Percentiles rank a stretch among this genome's conserved stretches.
These are phyloP conservation scores for Chalaropsis thielavioides DNA, from an alignment of 2,329 filamentous ascomycete species.

Conservation along the genomic window DNA sequence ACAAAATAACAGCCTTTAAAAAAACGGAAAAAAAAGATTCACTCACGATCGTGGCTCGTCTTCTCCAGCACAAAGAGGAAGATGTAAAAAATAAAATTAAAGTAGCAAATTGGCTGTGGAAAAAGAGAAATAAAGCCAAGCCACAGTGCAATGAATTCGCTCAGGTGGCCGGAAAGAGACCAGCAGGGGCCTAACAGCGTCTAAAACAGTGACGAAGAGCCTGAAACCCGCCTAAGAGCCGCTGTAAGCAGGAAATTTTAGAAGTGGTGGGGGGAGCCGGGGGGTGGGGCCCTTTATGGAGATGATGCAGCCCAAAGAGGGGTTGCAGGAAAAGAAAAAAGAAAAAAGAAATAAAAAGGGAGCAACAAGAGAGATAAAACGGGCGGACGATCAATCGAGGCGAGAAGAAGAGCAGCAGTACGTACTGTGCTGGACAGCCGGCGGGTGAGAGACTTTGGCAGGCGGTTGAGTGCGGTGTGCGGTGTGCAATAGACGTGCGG, in stretches of 20 bases:
- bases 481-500: too few species aligned
- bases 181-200: not conserved
- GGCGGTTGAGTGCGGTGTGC: too few species aligned
- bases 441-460: not conserved
- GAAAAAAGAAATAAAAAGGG: not conserved
- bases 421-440: too few species aligned
- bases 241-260: not conserved
- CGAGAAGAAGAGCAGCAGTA: not conserved
- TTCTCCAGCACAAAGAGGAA: not conserved
- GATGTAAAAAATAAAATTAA: not conserved
- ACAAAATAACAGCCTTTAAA: not conserved
- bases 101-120: not conserved
- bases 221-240: not conserved
- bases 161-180: not conserved
- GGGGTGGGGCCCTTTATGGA: not conserved
- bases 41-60: not conserved
- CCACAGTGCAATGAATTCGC: not conserved
- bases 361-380: not conserved
- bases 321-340: not conserved
- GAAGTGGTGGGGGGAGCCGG: not conserved
- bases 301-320: constrained; percentile 10
- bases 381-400: too few species aligned
- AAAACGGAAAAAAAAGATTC: not conserved
- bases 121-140: not conserved
- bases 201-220: not conserved